Evolutionary conservation across 2,329 filamentous ascomycete genomes (phyloP), one percentile per base, ranked within the genome.

Genomic region (Aphanoascus verrucosus): DNA sequence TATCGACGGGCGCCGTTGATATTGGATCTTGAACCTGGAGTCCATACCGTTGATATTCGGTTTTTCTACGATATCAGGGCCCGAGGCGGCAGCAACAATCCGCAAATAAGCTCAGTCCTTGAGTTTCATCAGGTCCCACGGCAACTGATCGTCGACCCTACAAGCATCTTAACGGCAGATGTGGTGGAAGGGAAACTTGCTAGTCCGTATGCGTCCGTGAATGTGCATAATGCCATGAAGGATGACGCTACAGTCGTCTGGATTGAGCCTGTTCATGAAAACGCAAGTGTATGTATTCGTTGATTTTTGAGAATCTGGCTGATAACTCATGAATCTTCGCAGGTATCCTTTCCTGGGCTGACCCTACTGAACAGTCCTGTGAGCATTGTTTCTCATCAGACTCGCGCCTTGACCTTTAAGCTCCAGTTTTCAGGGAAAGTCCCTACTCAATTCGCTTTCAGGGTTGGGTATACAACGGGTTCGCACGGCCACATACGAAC

Each of bases 61-160:
- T 65, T 81, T 3, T 66, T 77, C 14, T 71, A 78, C 57, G 79
- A 82, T 66, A 75, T 81, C n/a, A 69, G 79, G 55, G 72, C 75
- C 5, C 74, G 79, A 63, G 78, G 78, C 38, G 78, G 74, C 4
- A 65, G 74, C 32, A 70, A 67, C n/a, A 65, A 70, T 20, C 76
- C 77, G 6, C 69, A 59, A 2, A 66, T 80, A 14, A 66, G 71
- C 19, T 64, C 78, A 31, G 62, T 62, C 1, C 53, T 77, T 31
- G 63, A 67, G 48, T 63, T 65, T 17, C 57, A 65, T 50, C 42
- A 64, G 32, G 60, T 63, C 5, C 55, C 58, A 34, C 60, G 59
- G 14, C 51, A 55, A 9, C 54, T 74, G 28, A 61, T 61, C 17
- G 54, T 70, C 11, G 61, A 67, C 31, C 53, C 59, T n/a, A 57